Evolutionary conservation across 768 basidiomycete species (phyloP).

Genomic region (Strobilomyces dryophilus): DNA sequence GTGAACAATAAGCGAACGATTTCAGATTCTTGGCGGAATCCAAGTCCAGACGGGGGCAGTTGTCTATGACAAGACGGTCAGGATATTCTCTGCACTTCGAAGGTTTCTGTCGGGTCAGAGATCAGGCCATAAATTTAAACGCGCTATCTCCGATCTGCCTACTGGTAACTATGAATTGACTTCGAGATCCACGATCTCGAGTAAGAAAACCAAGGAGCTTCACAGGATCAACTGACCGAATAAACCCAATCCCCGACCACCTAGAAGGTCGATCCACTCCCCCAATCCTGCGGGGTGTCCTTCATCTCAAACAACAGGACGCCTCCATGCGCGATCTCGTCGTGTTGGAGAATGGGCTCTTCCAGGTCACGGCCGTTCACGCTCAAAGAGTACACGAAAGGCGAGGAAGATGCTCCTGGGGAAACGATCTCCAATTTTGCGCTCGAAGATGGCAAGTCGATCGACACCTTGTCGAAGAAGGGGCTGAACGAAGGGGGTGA

Average conservation of each 20-base stretch:
- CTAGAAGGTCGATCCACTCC: background rate
- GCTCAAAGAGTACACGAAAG: conserved; percentile 56
- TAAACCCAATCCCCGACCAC: no score
- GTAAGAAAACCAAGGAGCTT: no score
- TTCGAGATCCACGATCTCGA: no score
- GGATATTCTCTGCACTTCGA: no score
- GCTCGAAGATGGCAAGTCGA: conserved; percentile 45
- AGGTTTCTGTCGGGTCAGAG: no score
- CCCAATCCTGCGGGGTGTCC: conserved; percentile 43
- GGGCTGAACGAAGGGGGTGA: conserved; percentile 30
- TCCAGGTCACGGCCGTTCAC: conserved; percentile 48
- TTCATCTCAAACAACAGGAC: conserved; percentile 65
- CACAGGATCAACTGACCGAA: no score
- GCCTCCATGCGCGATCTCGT: conserved; percentile 54
- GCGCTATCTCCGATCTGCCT: no score
- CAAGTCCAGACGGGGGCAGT: conserved; percentile 4
- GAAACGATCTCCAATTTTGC: conserved; percentile 49
- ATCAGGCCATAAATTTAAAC: no score
- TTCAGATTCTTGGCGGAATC: conserved; percentile 9
- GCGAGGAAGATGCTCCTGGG: conserved; percentile 51
- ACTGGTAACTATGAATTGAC: no score
- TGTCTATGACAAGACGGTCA: no score
- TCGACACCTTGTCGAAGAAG: conserved; percentile 50
- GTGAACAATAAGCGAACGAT: conserved; percentile 15
- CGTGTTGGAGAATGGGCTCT: conserved; percentile 53